These are phyloP conservation scores for Phytophthora crassamura DNA, from an alignment of 352 stramenopile genomes.

Conservation along the genomic window DNA sequence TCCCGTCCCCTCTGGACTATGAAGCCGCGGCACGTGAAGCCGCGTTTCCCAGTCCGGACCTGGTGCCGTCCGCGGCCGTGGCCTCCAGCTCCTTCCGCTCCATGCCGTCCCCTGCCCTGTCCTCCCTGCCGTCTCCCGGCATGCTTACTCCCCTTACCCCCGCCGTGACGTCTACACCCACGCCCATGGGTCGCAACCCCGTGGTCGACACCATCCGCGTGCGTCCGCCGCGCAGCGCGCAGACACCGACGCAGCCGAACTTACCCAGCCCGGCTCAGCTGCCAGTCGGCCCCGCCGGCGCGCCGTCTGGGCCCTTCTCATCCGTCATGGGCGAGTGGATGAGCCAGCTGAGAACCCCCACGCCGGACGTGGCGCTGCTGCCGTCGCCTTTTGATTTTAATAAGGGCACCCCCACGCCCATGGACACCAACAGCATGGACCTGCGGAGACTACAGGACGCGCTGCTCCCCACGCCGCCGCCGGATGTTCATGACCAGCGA, in stretches of 20 bases:
- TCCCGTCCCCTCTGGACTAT: conserved; percentile 50
- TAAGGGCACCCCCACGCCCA: conserved; percentile 73
- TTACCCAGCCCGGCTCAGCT: conserved; percentile 30
- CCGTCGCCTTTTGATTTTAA: conserved; percentile 85
- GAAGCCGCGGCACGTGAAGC: conserved; percentile 44
- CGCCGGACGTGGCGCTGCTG: conserved; percentile 79
- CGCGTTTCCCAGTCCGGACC: conserved; percentile 45
- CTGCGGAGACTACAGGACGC: conserved; percentile 77
- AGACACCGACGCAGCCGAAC: conserved; percentile 8
- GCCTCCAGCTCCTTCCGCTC: conserved; percentile 44
- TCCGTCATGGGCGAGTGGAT: conserved; percentile 85
- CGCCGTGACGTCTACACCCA: conserved; percentile 7
- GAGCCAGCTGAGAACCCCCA: conserved; percentile 78
- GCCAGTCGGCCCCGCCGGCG: conserved; percentile 13
- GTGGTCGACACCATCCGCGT: conserved; percentile 40
- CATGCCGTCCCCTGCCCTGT: conserved; percentile 41
- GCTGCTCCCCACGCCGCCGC: conserved; percentile 72
- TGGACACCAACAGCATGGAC: conserved; percentile 72
- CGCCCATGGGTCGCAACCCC: conserved; percentile 45
- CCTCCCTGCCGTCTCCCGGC: conserved; percentile 53
- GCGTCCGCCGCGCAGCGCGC: conserved; percentile 22
- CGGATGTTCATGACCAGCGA: conserved; percentile 61
- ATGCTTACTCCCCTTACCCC: conserved; percentile 61
- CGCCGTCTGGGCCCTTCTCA: conserved; percentile 64
- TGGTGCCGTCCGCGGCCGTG: conserved; percentile 33